Base-by-base conservation (phyloP, 768 basidiomycete genomes). In the Mycena floridula region DNA sequence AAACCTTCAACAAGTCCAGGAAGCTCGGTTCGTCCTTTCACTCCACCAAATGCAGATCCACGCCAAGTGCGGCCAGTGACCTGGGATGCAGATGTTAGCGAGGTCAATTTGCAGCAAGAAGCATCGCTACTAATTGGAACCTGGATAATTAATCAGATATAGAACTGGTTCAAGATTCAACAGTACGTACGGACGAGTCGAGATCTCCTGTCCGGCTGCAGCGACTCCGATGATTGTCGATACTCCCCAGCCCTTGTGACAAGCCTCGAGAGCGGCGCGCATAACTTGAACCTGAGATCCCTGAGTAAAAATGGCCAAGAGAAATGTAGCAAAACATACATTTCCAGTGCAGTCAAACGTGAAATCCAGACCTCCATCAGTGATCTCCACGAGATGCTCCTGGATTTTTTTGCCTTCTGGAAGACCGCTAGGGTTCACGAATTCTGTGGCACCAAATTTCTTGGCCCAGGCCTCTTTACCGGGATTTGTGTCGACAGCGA, bases 181-280 rank as follows among this genome's bases (percentile, higher is more conserved):
- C 15, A 38, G 43, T 37, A 67, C 85, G 62, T 57, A 88, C 76
- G 92, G 92, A 50, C 92, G 72, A 28, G 92, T 94, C 9, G 85
- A 77, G 50, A 94, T 92, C 65, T 98, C 96, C 57, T 96, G 84
- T 6, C 96, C 96, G 16, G 96, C 92, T 20, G 93, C 92, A 3
- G 96, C 96, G 32, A 99, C 96, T 48, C 95, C 95, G 48, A 99
- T 97, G 52, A 99, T 61, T 45, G 90, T 97, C 46, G 84, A 90
- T 35, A 97, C 85, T 54, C 96, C 96, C 96, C 96, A 99, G 12
- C 96, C 96, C 62, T 98, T 98, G 67, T 99, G 96, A 64, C 93
- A 97, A n/a, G 93, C 89, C 68, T 99, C 96, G 38, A 99, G 79
- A 21, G 96, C 96, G 40, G 84, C 72, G 49, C 94, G 81, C 94